Conservation (phyloP, 2,329 filamentous ascomycete genomes). For the Fusarium piperis region DNA sequence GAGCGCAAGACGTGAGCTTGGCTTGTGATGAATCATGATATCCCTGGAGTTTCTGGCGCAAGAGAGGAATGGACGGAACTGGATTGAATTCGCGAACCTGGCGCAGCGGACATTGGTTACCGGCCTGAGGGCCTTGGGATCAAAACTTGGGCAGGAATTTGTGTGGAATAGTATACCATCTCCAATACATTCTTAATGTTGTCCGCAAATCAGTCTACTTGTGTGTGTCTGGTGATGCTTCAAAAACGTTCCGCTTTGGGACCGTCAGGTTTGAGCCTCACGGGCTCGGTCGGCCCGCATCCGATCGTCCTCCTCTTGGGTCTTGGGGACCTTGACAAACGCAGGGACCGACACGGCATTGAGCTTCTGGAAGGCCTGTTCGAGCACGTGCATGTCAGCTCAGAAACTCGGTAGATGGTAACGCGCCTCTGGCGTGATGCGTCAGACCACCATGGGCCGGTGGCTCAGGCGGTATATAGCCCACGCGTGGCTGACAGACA, state of each 20-base stretch:
- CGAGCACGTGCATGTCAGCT: slow-evolving; percentile 27
- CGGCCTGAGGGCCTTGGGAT: slow-evolving; percentile 22
- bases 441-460: slow-evolving; percentile 41
- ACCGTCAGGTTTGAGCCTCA: background rate
- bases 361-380: slow-evolving; percentile 21
- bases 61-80: slow-evolving; percentile 18
- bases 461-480: slow-evolving; percentile 31
- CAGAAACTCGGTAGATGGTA: slow-evolving; percentile 18
- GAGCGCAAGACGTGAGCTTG: slow-evolving; percentile 26
- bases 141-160: slow-evolving; percentile 26
- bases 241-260: background rate
- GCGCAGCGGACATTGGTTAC: slow-evolving; percentile 29
- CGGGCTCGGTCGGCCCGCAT: slow-evolving; percentile 7
- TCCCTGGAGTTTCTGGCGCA: slow-evolving; percentile 39
- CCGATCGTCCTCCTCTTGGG: slow-evolving; percentile 15
- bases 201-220: background rate
- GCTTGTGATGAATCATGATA: slow-evolving; percentile 42
- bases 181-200: slow-evolving; percentile 41
- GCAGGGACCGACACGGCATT: slow-evolving; percentile 15
- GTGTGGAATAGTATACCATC: slow-evolving; percentile 34
- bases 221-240: background rate
- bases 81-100: slow-evolving; percentile 14
- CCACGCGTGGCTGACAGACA: slow-evolving; percentile 24
- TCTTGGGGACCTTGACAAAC: slow-evolving; percentile 12
- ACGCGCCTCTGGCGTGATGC: slow-evolving; percentile 27